A percentile compares a stretch with the other conserved stretches of the same genome.
Evolutionary conservation across 106 monocot species (phyloP).

Genomic region (Dioscorea dumetorum): DNA sequence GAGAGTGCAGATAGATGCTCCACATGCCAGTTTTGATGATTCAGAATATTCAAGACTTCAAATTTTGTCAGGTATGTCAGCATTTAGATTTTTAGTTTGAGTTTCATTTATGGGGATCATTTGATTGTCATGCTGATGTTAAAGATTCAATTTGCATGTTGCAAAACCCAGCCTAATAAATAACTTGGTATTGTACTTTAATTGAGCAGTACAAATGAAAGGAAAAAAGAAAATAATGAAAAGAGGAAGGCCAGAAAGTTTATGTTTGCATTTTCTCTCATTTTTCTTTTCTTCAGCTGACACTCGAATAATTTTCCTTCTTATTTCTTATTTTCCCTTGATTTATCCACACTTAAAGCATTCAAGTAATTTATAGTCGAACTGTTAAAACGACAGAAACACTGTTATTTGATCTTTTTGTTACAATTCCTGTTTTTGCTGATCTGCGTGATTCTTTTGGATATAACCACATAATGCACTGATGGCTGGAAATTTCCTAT

Average conservation of each 20-base stretch:
- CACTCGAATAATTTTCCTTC: too few relatives aligned
- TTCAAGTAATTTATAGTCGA: too few relatives aligned
- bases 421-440: too few relatives aligned
- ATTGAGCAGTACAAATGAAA: neutral
- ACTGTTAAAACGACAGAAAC: too few relatives aligned
- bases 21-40: neutral
- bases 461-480: too few relatives aligned
- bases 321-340: too few relatives aligned
- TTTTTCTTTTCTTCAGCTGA: too few relatives aligned
- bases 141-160: neutral
- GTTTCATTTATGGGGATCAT: neutral
- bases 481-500: too few relatives aligned
- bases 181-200: neutral
- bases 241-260: neutral
- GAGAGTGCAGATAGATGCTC: slow-evolving; percentile 15
- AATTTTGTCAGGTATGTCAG: slow-evolving; percentile 23
- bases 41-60: slow-evolving; percentile 1
- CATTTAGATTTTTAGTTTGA: too few relatives aligned
- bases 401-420: too few relatives aligned
- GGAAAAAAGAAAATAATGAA: neutral
- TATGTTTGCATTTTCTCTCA: neutral
- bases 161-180: neutral
- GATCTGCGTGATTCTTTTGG: too few relatives aligned
- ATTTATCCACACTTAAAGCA: too few relatives aligned
- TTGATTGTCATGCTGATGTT: neutral